Conservation (phyloP, 2,329 filamentous ascomycete species). For the Diaporthe vexans region DNA sequence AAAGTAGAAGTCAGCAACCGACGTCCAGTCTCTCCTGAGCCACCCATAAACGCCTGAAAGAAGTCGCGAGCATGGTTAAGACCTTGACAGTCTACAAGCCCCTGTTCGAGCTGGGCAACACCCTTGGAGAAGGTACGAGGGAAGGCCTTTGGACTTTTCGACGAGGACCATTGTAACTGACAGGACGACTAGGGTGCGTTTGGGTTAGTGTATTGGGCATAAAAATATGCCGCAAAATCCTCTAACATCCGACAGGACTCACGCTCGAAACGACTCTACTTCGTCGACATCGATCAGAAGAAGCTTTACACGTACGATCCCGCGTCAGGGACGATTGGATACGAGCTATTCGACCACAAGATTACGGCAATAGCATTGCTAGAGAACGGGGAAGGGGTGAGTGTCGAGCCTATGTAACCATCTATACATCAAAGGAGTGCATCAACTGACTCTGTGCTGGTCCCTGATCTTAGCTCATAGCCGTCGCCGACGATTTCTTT, state of each 20-base stretch:
- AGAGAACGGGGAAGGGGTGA: not conserved
- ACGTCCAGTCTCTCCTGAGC: not conserved
- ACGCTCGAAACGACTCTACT: conserved; percentile 9
- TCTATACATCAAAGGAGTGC: not conserved
- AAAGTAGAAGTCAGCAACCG: not conserved
- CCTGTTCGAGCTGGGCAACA: conserved; percentile 4
- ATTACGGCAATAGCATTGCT: conserved; percentile 7
- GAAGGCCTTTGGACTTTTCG: not conserved
- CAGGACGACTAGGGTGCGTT: not conserved
- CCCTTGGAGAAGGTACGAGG: not conserved
- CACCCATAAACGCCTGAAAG: not conserved
- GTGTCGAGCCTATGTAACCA: not conserved
- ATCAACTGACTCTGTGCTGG: not conserved
- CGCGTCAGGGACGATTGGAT: not conserved
- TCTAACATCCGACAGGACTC: not conserved
- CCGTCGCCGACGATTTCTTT: not conserved
- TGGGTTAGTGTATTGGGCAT: not conserved
- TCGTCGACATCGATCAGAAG: conserved; percentile 7
- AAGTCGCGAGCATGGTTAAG: not conserved
- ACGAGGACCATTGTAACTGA: not conserved
- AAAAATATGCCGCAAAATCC: not conserved
- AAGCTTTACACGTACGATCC: conserved; percentile 2
- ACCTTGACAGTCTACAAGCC: not conserved
- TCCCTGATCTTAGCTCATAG: not conserved
- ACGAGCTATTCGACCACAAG: not conserved